These are phyloP conservation scores for Pichia californica DNA, from an alignment of 805 yeast species.

Conservation along the genomic window DNA sequence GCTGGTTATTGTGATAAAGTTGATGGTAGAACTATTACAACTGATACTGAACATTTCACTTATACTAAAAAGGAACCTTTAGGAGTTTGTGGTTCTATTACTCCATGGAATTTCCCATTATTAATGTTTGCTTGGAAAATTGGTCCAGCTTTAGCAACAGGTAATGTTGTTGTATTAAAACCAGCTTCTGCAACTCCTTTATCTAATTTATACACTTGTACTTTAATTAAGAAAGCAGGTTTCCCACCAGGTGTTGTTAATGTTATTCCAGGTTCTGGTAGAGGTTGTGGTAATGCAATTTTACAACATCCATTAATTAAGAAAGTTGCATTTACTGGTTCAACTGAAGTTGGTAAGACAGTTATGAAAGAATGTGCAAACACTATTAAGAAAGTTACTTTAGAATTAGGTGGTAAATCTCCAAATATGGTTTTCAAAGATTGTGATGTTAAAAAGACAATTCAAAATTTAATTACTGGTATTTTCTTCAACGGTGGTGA, in stretches of 20 bases:
- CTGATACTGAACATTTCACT: conserved; percentile 57
- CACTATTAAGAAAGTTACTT: conserved; percentile 71
- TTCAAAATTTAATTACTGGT: conserved; percentile 51
- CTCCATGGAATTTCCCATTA: conserved; percentile 83
- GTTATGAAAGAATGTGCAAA: conserved; percentile 66
- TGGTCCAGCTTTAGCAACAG: conserved; percentile 73
- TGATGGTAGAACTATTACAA: conserved; percentile 56
- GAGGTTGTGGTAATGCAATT: conserved; percentile 65
- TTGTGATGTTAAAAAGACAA: conserved; percentile 48
- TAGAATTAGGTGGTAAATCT: conserved; percentile 82
- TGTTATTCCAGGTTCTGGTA: conserved; percentile 70
- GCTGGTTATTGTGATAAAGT: conserved; percentile 72
- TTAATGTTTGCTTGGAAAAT: conserved; percentile 77
- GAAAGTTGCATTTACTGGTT: conserved; percentile 78
- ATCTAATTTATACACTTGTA: conserved; percentile 59
- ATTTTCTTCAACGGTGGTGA: conserved; percentile 79
- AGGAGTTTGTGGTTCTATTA: conserved; percentile 79
- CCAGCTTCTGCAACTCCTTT: conserved; percentile 77
- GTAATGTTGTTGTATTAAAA: conserved; percentile 66
- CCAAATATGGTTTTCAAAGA: conserved; percentile 71
- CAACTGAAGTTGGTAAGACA: conserved; percentile 67
- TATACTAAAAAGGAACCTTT: conserved; percentile 69
- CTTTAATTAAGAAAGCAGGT: conserved; percentile 59
- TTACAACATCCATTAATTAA: conserved; percentile 61
- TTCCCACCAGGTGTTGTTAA: conserved; percentile 72